Conservation (phyloP, 192 early-diverging fungal genomes). For the Coemansia sp. region DNA sequence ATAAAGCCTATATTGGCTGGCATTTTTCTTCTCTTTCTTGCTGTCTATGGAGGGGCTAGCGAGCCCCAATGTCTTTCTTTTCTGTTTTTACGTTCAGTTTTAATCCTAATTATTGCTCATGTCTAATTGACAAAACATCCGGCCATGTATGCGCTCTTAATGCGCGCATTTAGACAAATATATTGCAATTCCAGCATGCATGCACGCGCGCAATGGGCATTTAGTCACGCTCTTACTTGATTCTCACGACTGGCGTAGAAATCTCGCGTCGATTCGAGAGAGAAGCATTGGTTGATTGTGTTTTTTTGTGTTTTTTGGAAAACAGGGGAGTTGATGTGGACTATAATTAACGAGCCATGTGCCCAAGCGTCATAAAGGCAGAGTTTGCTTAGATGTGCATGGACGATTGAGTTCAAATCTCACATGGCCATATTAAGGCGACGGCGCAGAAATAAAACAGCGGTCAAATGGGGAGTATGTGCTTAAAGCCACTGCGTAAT, state of each 20-base stretch:
- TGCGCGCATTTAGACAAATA: neutral
- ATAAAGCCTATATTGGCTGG: neutral
- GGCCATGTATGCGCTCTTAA: neutral
- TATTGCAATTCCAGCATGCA: neutral
- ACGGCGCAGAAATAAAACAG: neutral
- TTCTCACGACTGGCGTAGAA: neutral
- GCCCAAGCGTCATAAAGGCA: neutral
- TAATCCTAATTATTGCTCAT: neutral
- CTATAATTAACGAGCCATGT: slow-evolving; percentile 3
- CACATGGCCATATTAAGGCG: slow-evolving; percentile 9
- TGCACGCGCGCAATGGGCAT: neutral
- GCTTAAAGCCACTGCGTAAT: neutral
- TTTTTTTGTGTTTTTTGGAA: too few species aligned
- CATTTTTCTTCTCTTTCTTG: neutral
- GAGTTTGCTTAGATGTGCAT: neutral
- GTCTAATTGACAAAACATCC: neutral
- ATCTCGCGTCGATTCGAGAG: neutral
- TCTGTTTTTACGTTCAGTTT: neutral
- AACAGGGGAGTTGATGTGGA: neutral
- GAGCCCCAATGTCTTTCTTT: neutral
- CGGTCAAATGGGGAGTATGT: neutral
- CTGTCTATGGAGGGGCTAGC: neutral
- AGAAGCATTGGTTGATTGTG: neutral
- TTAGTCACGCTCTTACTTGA: neutral
- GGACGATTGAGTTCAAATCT: neutral